Base-by-base conservation (phyloP, 345 rosid genomes). In the Mercurialis annua region DNA sequence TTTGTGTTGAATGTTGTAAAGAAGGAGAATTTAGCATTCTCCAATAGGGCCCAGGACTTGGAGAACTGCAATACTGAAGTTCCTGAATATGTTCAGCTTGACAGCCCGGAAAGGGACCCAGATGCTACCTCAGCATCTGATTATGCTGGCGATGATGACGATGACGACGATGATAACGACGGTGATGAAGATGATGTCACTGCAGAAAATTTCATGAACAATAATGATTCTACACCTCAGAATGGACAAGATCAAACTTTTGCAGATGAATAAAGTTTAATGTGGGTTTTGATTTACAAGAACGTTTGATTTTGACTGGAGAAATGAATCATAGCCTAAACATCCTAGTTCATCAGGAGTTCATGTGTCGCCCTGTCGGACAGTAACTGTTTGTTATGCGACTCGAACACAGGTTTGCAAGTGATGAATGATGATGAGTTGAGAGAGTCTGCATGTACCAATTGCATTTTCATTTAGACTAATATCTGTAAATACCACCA, bases 61-160 rank as follows among this genome's bases (percentile, higher is more conserved):
- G 97, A 74, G 51, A 78, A 70, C 58, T 65, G 58, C 20, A 66
- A 70, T 31, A 68, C n/a, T 12, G 91, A 85, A 62, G 76, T 64
- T 50, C 84, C 88, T 12, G 98, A 93, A 70, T 80, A 78, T 20
- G 48, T 88, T 68, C 94, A 84, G 50, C 83, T 90, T 30, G 97
- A 88, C 59, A 80, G 82, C 18, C 88, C 74, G 15, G 98, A 62
- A 43, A 89, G 82, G 71, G 92, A 86, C 62, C 81, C 70, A 60
- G 93, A 81, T 42, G 85, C 44, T 15, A 87, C 90, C 77, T 90
- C 97, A 10, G 79, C 74, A 26, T 92, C 96, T 11, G 96, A 90
- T 65, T 72, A 64, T 33, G 56, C 68, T 29, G 79, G 24, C 0
- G 74, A 69, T 6, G 24, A 70, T 0, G 51, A 75, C 4, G 53